Base-by-base conservation (phyloP, 2,329 filamentous ascomycete genomes). In the Pseudogymnoascus sp. region DNA sequence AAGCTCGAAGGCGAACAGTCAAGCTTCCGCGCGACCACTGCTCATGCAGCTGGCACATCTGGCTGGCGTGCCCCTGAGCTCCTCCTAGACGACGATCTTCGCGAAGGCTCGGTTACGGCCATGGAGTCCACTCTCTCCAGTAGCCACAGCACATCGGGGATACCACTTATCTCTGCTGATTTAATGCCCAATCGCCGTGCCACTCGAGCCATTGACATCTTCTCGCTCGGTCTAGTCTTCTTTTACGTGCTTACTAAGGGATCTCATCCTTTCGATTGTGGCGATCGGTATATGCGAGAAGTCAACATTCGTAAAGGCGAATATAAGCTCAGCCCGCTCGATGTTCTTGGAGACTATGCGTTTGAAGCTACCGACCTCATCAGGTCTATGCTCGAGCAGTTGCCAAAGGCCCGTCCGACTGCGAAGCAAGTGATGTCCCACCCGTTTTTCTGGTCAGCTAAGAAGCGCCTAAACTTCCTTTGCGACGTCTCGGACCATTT, bases 221-320 rank as follows among this genome's bases (percentile, higher is more conserved):
- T 99, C 78, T 96, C 93, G 0, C 83, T 99, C 36, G 95, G 95
- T 1, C 88, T 96, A 62, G 92, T 99, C n/a, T 99, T 97, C 79
- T 97, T 93, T 78, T 99, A 97, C 74, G 93, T 97, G n/a, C 82
- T 99, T 65, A 97, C 93, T 1, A 90, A 92, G 66, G 95, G 95
- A 15, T 85, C 83, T 1, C 95, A 99, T 74, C 95, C 95, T 0
- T 99, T 96, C 71, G 93, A 97, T 73, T 93, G 92, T 67, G 93
- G 95, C 63, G 92, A 95, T 72, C 87, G 91, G 60, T 97, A 95
- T 79, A 96, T 96, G 85, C 87, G 95, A 62, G 95, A 99, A 76
- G 90, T 96, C 70, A 97, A 99, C 75, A 97, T 99, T 71, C 92
- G 96, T 71, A 96, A 96, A 74, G 90, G 91, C 67, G 87, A 88